Conservation (phyloP, 2,329 filamentous ascomycete species). For the Tolypocladium amazonense region DNA sequence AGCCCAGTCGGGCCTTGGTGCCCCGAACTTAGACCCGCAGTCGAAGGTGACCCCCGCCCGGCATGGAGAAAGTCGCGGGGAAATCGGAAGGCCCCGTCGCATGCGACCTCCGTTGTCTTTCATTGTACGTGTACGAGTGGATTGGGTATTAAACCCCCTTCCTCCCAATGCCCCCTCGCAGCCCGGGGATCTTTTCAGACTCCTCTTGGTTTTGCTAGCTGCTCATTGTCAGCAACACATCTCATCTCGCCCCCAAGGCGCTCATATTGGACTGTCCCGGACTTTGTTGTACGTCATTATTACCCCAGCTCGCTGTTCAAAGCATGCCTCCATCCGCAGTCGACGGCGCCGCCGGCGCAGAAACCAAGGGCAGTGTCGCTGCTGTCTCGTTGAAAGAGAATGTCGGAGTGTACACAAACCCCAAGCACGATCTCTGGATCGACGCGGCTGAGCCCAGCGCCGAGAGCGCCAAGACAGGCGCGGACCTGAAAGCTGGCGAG, state of each 20-base stretch:
- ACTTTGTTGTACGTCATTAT: neutral
- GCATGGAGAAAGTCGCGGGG: neutral
- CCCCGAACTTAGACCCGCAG: neutral
- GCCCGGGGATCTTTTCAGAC: neutral
- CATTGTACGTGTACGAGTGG: too few relatives aligned
- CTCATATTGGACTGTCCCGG: neutral
- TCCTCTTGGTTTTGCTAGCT: neutral
- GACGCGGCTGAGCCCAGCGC: conserved; percentile 65
- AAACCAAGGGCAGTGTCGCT: conserved; percentile 12
- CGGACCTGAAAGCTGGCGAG: conserved; percentile 66
- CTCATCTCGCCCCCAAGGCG: neutral
- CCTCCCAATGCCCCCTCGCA: neutral
- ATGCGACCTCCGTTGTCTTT: neutral
- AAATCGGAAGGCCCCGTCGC: neutral
- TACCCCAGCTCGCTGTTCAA: neutral
- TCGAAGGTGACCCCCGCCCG: neutral
- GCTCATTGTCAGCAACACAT: neutral
- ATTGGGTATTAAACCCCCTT: neutral
- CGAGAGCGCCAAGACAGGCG: conserved; percentile 60
- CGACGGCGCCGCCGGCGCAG: conserved; percentile 1
- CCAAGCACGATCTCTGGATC: conserved; percentile 84
- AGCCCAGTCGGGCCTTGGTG: neutral
- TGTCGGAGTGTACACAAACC: conserved; percentile 94
- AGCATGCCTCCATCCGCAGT: conserved; percentile 6
- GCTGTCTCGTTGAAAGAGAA: conserved; percentile 57